Percentiles rank a stretch among this genome's conserved stretches.
phyloP scores from a whole-genome alignment of 2,329 filamentous ascomycete genomes.

The Aspergillus sp. region DNA sequence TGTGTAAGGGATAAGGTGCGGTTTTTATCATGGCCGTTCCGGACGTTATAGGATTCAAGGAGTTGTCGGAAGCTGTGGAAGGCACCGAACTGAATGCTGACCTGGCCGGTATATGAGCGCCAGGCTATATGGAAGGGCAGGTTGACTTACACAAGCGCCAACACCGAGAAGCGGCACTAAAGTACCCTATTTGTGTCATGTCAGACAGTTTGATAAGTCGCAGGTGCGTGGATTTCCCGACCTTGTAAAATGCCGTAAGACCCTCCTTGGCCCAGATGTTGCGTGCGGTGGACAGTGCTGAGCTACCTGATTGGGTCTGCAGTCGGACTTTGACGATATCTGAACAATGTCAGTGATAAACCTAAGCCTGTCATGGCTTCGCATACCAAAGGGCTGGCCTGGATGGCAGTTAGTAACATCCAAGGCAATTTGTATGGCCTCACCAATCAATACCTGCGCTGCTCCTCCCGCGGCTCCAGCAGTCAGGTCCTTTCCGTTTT shows the following conservation, averaged over 20 bases:
- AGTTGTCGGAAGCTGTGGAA: constrained; percentile 82
- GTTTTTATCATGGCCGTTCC: constrained; percentile 21
- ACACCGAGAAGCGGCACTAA: constrained; percentile 88
- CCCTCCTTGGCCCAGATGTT: constrained; percentile 83
- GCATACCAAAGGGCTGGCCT: too few relatives aligned
- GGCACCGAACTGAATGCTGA: constrained; percentile 86
- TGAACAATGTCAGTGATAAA: too few relatives aligned
- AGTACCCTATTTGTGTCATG: constrained; percentile 61
- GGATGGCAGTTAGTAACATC: constrained; percentile 19
- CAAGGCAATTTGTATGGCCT: constrained; percentile 24
- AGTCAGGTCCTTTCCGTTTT: too few relatives aligned
- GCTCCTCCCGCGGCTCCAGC: constrained; percentile 84
- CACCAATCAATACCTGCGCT: constrained; percentile 85
- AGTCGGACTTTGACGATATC: constrained; percentile 95
- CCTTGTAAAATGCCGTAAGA: constrained; percentile 79
- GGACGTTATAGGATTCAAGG: constrained; percentile 67
- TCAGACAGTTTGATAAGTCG: not conserved
- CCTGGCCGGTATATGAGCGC: constrained; percentile 19
- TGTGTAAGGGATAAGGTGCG: constrained; percentile 69
- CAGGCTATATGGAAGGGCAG: not conserved
- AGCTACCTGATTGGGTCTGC: constrained; percentile 73
- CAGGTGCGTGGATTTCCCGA: not conserved
- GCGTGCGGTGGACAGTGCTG: constrained; percentile 69
- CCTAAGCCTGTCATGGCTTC: too few relatives aligned
- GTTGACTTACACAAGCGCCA: constrained; percentile 68